A percentile compares a stretch with the other conserved stretches of the same genome.
Evolutionary conservation across 179 eudicot genomes (phyloP).

Genomic region (Beta lomatogona): DNA sequence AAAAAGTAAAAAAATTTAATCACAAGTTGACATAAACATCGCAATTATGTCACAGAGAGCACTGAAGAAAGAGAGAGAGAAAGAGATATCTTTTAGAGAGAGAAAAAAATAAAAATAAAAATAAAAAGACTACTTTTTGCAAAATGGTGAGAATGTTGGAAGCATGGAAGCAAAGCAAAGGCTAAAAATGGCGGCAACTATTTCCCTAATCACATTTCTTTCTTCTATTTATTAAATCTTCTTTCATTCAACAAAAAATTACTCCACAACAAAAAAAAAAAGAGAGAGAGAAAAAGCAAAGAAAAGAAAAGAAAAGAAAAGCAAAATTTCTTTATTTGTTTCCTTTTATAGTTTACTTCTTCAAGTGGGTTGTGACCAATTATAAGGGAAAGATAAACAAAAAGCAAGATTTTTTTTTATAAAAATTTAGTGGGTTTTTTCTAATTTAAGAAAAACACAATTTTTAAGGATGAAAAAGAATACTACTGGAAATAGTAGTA

Average conservation of each 20-base stretch:
- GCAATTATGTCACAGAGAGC: conserved; percentile 23
- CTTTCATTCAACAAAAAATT: neutral
- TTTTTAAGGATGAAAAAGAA: conserved; percentile 10
- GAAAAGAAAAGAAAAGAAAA: neutral
- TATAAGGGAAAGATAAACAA: neutral
- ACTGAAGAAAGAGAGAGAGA: neutral
- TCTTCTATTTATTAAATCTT: conserved; percentile 15
- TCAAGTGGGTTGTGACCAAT: neutral
- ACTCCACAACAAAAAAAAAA: neutral
- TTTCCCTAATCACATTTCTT: neutral
- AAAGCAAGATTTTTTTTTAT: neutral
- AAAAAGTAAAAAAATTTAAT: neutral
- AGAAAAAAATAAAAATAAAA: neutral
- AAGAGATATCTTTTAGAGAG: neutral
- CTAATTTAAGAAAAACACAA: neutral
- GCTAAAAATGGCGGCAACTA: conserved; percentile 51
- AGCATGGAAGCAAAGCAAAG: conserved; percentile 69
- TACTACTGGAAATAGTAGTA: neutral
- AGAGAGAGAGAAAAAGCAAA: neutral
- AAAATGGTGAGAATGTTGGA: conserved; percentile 76
- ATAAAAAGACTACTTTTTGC: conserved; percentile 1
- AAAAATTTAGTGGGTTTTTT: neutral
- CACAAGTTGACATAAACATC: conserved; percentile 23
- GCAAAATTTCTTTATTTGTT: neutral
- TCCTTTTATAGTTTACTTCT: conserved; percentile 9